Conservation (phyloP, 2,329 filamentous ascomycete genomes). For the Aspergillus sergii region DNA sequence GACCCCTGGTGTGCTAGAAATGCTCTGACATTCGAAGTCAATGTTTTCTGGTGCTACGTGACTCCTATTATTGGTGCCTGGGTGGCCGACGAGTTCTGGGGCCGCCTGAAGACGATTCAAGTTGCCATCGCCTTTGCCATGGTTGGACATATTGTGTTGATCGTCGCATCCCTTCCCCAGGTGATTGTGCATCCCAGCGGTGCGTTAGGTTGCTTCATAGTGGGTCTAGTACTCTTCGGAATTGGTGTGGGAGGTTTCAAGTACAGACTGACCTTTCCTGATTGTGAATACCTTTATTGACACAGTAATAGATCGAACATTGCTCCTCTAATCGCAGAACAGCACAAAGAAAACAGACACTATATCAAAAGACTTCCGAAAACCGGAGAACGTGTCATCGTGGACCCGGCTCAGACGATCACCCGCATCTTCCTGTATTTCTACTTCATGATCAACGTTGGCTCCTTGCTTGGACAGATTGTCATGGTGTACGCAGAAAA, state of each 20-base stretch:
- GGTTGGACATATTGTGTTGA: conserved; percentile 68
- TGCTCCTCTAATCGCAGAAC: conserved; percentile 70
- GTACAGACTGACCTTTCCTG: conserved; percentile 20
- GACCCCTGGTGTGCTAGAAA: background rate
- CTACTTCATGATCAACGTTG: conserved; percentile 72
- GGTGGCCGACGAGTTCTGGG: conserved; percentile 69
- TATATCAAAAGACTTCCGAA: conserved; percentile 56
- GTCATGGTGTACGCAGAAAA: conserved; percentile 74
- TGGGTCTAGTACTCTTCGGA: conserved; percentile 68
- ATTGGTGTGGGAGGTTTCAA: conserved; percentile 80
- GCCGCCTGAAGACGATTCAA: conserved; percentile 71
- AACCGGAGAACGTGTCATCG: conserved; percentile 67
- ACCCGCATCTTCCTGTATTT: conserved; percentile 72
- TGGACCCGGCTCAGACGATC: conserved; percentile 69
- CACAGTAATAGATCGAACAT: conserved; percentile 60
- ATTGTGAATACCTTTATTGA: background rate
- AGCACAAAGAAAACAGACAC: conserved; percentile 63
- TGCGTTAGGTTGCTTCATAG: conserved; percentile 64
- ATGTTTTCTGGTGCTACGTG: conserved; percentile 65
- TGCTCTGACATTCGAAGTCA: conserved; percentile 40
- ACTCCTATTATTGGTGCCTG: conserved; percentile 64
- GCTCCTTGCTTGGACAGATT: conserved; percentile 62
- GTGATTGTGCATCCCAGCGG: conserved; percentile 62
- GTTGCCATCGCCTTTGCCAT: conserved; percentile 66
- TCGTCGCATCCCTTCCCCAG: conserved; percentile 65